Evolutionary conservation across 1,139 yeast species (phyloP), one percentile per base, ranked within the genome.

Genomic region (Pichia sp.): DNA sequence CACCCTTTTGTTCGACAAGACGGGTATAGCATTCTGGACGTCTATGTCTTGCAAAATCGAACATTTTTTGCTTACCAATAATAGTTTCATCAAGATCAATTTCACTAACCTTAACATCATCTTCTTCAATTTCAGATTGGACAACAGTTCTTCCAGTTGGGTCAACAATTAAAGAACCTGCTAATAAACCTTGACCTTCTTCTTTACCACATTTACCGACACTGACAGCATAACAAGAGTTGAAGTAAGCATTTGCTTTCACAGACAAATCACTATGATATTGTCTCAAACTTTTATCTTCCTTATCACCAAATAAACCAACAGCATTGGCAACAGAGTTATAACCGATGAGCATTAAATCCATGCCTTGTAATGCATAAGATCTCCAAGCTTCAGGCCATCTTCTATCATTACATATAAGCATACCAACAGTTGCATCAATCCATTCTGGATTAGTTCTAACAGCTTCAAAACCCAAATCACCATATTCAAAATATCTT

Each of bases 331-430:
- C 54, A 23, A 64, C 57, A 46, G 62, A 63, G 28, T 61, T 59
- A 59, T 62, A 61, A 5, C 62, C 64, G 28, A 50, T 46, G n/a
- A 49, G 40, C 26, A 50, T 49, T 19, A 51, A 43, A 22, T 51
- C 54, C 28, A 48, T 47, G 4, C 53, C 54, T 34, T 50, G 53
- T n/a, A 49, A 37, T 5, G 50, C 52, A 23, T 48, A 60, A 31
- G 50, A 42, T 51, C 66, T 61, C 67, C 68, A 63, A 11, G 66
- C 63, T 42, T 63, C 67, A 6, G 65, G 63, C 67, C 68, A 63
- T 50, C 67, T 57, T 50, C 67, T 55, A 47, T 63, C 68, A 40
- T 64, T 64, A 48, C 68, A 63, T 30, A 63, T 63, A 37, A 63
- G 48, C 57, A 60, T 61, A 22, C 48, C 48, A 16, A 45, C 41